Conservation (phyloP, 2,329 filamentous ascomycete species). For the Aspergillus luchuensis region DNA sequence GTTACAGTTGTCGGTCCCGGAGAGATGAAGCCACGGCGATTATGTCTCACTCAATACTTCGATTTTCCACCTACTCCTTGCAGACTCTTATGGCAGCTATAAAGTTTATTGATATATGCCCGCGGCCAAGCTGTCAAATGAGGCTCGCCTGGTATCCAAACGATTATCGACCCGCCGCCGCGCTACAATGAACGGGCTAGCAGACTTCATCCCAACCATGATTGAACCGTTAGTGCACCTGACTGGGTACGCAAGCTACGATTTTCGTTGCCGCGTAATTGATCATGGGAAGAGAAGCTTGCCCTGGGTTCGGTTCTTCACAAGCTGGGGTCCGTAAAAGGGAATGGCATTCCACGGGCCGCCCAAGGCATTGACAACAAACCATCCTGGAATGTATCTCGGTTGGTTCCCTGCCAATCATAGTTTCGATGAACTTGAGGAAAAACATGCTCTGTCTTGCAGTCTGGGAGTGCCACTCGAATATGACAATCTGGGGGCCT, state of each 20-base stretch:
- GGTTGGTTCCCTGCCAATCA: not conserved
- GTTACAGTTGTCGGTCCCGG: not conserved
- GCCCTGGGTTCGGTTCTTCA: not conserved
- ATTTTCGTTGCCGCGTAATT: not conserved
- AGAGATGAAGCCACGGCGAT: not conserved
- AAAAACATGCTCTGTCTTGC: not conserved
- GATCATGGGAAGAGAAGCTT: not conserved
- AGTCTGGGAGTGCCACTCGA: not conserved
- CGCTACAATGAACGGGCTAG: not conserved
- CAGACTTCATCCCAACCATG: too few species aligned
- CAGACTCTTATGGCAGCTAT: not conserved
- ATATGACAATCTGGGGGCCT: not conserved
- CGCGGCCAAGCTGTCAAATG: not conserved
- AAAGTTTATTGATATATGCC: not conserved
- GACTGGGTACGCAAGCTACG: not conserved
- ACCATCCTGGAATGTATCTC: slow-evolving; percentile 26
- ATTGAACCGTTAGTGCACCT: not conserved
- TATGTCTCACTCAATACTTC: not conserved
- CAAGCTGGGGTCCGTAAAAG: not conserved
- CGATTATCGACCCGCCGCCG: not conserved
- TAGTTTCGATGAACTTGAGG: not conserved
- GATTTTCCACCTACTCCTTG: not conserved
- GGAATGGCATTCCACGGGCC: slow-evolving; percentile 23
- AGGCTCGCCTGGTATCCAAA: not conserved
- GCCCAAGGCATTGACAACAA: slow-evolving; percentile 24